These are phyloP conservation scores for Alternaria atra DNA, from an alignment of 2,329 filamentous ascomycete genomes.

Conservation along the genomic window DNA sequence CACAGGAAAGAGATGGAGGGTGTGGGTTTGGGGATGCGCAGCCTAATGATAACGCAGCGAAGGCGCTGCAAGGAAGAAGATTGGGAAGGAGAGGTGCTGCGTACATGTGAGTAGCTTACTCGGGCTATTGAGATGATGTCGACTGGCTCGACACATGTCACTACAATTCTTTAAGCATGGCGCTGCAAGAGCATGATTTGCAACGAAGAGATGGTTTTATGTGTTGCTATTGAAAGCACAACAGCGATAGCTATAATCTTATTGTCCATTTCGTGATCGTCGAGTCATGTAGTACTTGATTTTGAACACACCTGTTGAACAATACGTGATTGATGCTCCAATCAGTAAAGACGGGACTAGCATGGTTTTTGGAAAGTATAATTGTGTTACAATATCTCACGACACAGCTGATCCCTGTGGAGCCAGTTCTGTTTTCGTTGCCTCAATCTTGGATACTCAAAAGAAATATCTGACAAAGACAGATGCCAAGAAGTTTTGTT, in stretches of 20 bases:
- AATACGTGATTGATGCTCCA: neutral
- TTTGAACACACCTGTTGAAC: neutral
- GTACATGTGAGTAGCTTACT: slow-evolving; percentile 24
- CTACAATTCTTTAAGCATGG: neutral
- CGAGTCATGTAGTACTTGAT: neutral
- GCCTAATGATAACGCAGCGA: slow-evolving; percentile 46
- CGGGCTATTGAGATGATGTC: neutral
- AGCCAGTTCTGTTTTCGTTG: neutral
- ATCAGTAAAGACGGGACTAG: neutral
- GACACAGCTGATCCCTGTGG: neutral
- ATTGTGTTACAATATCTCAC: neutral
- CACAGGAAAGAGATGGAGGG: slow-evolving; percentile 48
- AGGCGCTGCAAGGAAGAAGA: slow-evolving; percentile 31
- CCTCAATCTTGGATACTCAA: neutral
- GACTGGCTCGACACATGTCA: neutral
- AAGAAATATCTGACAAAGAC: neutral
- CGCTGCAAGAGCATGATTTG: neutral
- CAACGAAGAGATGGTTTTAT: neutral
- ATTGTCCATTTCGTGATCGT: neutral
- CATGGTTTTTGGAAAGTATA: neutral
- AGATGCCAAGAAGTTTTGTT: neutral
- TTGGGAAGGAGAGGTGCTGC: slow-evolving; percentile 34
- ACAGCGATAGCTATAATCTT: neutral
- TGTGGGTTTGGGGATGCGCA: slow-evolving; percentile 49
- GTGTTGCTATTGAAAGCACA: neutral